Base-by-base conservation (phyloP, 2,329 filamentous ascomycete genomes). In the Diplodia scrobiculata region DNA sequence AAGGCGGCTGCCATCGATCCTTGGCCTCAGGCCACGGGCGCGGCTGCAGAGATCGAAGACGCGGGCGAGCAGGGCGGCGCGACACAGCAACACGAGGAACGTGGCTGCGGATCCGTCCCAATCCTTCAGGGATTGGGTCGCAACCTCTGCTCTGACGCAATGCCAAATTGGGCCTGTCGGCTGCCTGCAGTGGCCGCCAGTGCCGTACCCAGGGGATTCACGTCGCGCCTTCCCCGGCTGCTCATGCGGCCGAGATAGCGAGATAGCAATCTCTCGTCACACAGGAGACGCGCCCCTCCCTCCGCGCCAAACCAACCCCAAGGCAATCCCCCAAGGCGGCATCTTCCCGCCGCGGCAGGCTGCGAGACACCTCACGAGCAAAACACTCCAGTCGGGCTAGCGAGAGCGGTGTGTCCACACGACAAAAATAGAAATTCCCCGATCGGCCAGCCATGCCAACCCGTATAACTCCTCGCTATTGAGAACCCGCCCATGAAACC, bases 401-500 rank as follows among this genome's bases (percentile, higher is more conserved):
- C 21, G 25, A 58, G 36, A 45, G 34, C 36, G 21, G 21, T 34
- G 53, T 58, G 41, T 36, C 48, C 58, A 29, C 13, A 19, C 54
- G 41, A 45, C 17, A 19, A 45, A 45, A 45, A 45, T 19, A 19
- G 17, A 19, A 47, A 51, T 51, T 25, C 21, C 19, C 19, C 48
- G 32, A 36, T 36, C 32, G 29, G 17, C 52, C 50, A 32, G 45
- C 21, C 27, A 62, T 62, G 29, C 58, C 41, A 54, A n/a, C 21
- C 58, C 58, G 45, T 62, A 50, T 50, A 62, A 62, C 58, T 62
- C 58, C 58, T 50, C 58, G 58, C 58, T 62, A 36, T 60, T 60
- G 55, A 29, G 50, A 53, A 32, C 50, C 41, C n/a, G 11, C n/a
- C 55, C 45, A 6, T 29, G 14, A 36, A 54, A 21, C 52, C 21